A percentile compares a stretch with the other conserved stretches of the same genome.
phyloP scores from a whole-genome alignment of 495 filamentous ascomycete genomes.

The Penicillium chermesinum region DNA sequence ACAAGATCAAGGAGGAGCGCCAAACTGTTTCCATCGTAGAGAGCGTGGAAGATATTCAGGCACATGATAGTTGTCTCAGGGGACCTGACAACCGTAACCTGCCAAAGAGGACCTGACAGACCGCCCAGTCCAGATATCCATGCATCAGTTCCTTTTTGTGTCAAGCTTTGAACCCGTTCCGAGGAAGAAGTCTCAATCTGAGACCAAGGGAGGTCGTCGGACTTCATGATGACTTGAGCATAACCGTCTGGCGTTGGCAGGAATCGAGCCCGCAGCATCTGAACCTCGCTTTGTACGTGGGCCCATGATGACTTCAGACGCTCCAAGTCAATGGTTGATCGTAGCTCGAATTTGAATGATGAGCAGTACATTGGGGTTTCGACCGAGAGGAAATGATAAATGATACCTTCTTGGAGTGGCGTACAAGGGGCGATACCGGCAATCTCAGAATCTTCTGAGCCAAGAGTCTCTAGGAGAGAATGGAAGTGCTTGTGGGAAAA shows the following conservation, averaged over 20 bases:
- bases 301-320: conserved; percentile 49
- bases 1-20: conserved; percentile 58
- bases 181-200: conserved; percentile 21
- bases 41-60: conserved; percentile 72
- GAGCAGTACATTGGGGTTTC: conserved; percentile 62
- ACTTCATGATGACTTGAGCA: conserved; percentile 60
- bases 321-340: conserved; percentile 29
- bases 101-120: conserved; percentile 32
- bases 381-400: conserved; percentile 57
- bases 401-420: conserved; percentile 74
- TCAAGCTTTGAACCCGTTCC: conserved; percentile 21
- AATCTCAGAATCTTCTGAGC: conserved; percentile 42
- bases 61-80: conserved; percentile 35
- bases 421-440: conserved; percentile 72
- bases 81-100: conserved; percentile 37
- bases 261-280: conserved; percentile 65
- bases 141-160: conserved; percentile 21
- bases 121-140: conserved; percentile 40
- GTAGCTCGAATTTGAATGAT: conserved; percentile 55
- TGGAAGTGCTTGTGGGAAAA: conserved; percentile 51
- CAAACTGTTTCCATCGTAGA: conserved; percentile 85
- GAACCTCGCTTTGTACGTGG: conserved; percentile 36
- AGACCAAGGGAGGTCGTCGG: conserved; percentile 43
- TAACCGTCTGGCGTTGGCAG: conserved; percentile 62
- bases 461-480: conserved; percentile 42